Percentiles rank a stretch among this genome's conserved stretches.
Evolutionary conservation across 2,329 filamentous ascomycete species (phyloP).

Genomic region (Alternaria atra): DNA sequence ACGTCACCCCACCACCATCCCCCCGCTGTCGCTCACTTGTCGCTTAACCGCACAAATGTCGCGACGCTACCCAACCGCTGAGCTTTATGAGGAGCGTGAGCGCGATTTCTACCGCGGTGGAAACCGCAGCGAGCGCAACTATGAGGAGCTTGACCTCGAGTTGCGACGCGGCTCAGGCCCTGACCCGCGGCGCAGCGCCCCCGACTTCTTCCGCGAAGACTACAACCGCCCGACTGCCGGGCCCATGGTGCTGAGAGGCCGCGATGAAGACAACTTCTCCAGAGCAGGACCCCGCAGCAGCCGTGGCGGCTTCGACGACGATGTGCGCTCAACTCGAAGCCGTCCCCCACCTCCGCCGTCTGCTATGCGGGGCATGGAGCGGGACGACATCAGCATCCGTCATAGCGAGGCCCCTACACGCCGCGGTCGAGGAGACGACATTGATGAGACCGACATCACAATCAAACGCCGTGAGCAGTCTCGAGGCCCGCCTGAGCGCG

Average conservation of each 20-base stretch:
- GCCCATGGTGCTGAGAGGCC: slow-evolving; percentile 57
- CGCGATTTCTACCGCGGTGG: slow-evolving; percentile 59
- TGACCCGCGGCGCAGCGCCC: slow-evolving; percentile 54
- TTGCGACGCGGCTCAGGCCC: slow-evolving; percentile 47
- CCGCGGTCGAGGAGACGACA: slow-evolving; percentile 47
- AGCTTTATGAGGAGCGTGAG: slow-evolving; percentile 60
- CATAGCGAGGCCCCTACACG: slow-evolving; percentile 43
- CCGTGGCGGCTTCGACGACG: slow-evolving; percentile 53
- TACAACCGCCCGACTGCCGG: slow-evolving; percentile 59
- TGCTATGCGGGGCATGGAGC: slow-evolving; percentile 41
- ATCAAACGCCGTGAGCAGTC: slow-evolving; percentile 50
- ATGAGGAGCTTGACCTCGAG: slow-evolving; percentile 62
- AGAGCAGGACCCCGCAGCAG: slow-evolving; percentile 41
- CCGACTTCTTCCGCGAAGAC: slow-evolving; percentile 60
- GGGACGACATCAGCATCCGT: slow-evolving; percentile 53
- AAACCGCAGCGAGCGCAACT: slow-evolving; percentile 54
- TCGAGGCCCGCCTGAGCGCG: slow-evolving; percentile 42
- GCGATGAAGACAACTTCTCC: slow-evolving; percentile 51
- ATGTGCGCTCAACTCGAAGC: slow-evolving; percentile 49
- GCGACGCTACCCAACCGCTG: slow-evolving; percentile 57
- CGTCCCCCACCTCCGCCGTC: slow-evolving; percentile 39
- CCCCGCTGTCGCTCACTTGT: slow-evolving; percentile 23
- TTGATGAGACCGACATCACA: slow-evolving; percentile 48
- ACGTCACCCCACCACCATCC: slow-evolving; percentile 20
- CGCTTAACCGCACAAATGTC: slow-evolving; percentile 41